phyloP scores from a whole-genome alignment of 225 moss, liverwort and hornwort genomes.

The Polytrichum formosum region DNA sequence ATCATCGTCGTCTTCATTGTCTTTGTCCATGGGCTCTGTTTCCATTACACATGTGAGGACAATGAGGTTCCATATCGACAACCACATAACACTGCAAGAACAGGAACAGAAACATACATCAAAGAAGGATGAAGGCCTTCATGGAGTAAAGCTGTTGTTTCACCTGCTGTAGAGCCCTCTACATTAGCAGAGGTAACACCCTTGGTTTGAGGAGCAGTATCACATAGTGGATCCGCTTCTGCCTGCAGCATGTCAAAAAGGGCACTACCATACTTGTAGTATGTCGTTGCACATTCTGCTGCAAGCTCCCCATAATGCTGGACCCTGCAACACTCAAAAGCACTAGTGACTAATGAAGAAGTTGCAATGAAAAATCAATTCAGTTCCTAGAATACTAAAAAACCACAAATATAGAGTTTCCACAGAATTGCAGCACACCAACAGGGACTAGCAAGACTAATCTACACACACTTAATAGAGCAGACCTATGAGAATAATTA shows the following conservation, averaged over 20 bases:
- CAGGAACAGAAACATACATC: neutral
- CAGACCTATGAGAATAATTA: no score
- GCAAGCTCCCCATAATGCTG: conserved; percentile 81
- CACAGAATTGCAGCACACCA: no score
- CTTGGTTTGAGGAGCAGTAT: conserved; percentile 37
- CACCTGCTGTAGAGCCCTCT: conserved; percentile 49
- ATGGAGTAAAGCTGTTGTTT: neutral
- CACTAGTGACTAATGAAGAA: neutral
- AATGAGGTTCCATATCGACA: neutral
- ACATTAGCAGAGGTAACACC: conserved; percentile 32
- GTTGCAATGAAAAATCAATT: neutral
- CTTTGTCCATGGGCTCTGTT: conserved; percentile 49
- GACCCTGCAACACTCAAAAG: conserved; percentile 33
- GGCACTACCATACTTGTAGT: conserved; percentile 87
- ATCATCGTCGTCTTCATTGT: conserved; percentile 50
- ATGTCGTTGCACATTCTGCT: conserved; percentile 72
- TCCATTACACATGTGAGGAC: conserved; percentile 17
- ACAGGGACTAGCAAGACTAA: no score
- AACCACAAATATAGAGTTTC: neutral
- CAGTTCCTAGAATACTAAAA: neutral
- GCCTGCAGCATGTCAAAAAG: conserved; percentile 87
- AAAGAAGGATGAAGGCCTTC: neutral
- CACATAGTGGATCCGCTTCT: conserved; percentile 74
- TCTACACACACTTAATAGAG: no score
- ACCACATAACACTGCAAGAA: neutral